Base-by-base conservation (phyloP, 495 filamentous ascomycete species). In the Aspergillus taichungensis region DNA sequence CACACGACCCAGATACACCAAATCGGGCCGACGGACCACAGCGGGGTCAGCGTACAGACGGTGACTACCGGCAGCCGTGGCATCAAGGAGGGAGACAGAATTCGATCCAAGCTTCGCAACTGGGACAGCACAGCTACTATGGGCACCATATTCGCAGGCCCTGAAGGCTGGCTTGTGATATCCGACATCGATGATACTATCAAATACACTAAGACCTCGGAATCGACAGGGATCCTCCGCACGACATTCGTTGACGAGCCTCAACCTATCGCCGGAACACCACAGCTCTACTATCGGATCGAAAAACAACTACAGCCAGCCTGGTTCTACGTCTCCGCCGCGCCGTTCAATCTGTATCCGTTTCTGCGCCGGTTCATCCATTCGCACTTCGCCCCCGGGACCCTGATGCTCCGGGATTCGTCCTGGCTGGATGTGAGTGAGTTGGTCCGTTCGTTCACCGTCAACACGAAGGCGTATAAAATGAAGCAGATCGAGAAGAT, bases 151-250 rank as follows among this genome's bases (percentile, higher is more conserved):
- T 90, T 82, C 55, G 86, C 85, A 0, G 79, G 76, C 18, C 78
- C 85, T 1, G 76, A 87, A 47, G 91, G 91, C 8, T 96, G 90
- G 90, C 76, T 81, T 3, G 66, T 97, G 5, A 82, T 97, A 46
- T 92, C 86, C 30, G 91, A 97, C 56, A 83, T 97, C 57, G 91
- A 97, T 62, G 91, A 97, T 62, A 92, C 91, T 3, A 94, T 96
- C 71, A 96, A 97, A 66, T 71, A 88, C 41, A 94, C 91, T 0
- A 75, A 84, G 57, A 94, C 92, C 3, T 78, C 78, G 34, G 79
- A 84, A 37, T 77, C 85, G 1, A 76, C 84, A 36, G 87, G 87
- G 6, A 88, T 95, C 49, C 68, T 95, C 5, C 74, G 77, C 30
- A 84, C 84, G 8, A 97, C 90, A 3, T 95, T 97, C 54, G 79